A percentile compares a stretch with the other conserved stretches of the same genome.
Conservation (phyloP, 2,329 filamentous ascomycete species). For the Xylaria arbuscula region DNA sequence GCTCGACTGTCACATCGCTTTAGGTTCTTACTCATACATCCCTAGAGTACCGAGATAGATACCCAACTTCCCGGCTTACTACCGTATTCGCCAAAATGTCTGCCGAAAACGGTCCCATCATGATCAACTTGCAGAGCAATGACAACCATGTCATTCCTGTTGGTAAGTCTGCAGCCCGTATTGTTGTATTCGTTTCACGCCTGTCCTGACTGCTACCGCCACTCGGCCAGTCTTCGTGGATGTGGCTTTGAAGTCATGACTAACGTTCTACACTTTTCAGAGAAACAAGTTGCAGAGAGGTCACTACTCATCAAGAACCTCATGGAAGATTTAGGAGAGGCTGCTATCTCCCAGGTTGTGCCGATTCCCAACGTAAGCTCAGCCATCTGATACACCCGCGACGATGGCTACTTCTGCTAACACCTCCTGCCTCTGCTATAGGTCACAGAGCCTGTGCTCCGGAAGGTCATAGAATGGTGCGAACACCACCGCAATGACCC, state of each 20-base stretch:
- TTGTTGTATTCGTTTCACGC: background rate
- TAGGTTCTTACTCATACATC: conserved; percentile 24
- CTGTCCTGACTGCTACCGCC: background rate
- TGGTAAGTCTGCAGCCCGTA: conserved; percentile 52
- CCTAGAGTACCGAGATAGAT: conserved; percentile 9
- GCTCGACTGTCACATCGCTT: background rate
- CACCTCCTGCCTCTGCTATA: conserved; percentile 47
- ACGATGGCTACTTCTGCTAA: conserved; percentile 32
- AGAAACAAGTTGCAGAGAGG: conserved; percentile 87
- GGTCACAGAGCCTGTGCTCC: conserved; percentile 92
- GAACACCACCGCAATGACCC: conserved; percentile 93
- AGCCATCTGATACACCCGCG: background rate
- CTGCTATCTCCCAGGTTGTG: conserved; percentile 73
- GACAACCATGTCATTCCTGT: conserved; percentile 61
- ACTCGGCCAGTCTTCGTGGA: conserved; percentile 8
- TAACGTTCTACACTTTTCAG: conserved; percentile 55
- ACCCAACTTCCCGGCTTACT: conserved; percentile 1
- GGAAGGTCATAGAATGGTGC: conserved; percentile 99
- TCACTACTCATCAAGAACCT: conserved; percentile 98
- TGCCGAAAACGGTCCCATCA: conserved; percentile 41
- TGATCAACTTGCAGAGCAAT: conserved; percentile 64
- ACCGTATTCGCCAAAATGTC: conserved; percentile 32
- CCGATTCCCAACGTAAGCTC: conserved; percentile 83
- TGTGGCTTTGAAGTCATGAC: conserved; percentile 25
- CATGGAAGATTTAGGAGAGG: conserved; percentile 88